Base-by-base conservation (phyloP, 2,329 filamentous ascomycete genomes). In the Orbilia javanica region DNA sequence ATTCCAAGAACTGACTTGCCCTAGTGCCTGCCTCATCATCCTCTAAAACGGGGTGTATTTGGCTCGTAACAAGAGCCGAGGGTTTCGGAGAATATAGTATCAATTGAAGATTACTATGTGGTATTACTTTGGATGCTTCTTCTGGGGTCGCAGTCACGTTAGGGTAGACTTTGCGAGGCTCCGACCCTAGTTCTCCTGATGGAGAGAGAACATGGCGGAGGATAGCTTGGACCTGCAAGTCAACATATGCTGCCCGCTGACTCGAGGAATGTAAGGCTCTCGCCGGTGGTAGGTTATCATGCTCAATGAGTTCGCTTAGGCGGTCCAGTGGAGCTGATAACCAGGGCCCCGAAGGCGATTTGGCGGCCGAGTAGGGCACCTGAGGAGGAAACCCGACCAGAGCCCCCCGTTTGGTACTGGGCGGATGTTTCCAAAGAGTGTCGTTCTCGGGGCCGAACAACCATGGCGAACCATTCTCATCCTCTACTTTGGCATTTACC, bases 291-390 rank as follows among this genome's bases (percentile, higher is more conserved):
- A 60, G 31, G 4, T 42, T 70, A 11, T 62, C 72, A 42, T 64
- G 39, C 31, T 60, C 15, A 15, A 76, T 76, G 15, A 76, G 65
- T 13, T 76, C 34, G 29, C 39, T 53, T 6, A 76, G 46, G n/a
- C 65, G 72, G 11, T 60, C 34, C 5, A 18, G 57, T 22, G 60
- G 34, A 53, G 42, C 20, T 18, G 20, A 39, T n/a, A 60, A 27
- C 55, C 55, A 60, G 22, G 55, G 55, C 10, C 6, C 52, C 7
- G 31, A 60, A 25, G 50, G 31, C 11, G 50, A 55, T n/a, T 46
- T 57, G 13, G 65, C 50, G 10, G 13, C 15, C 1, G 22, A 46
- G 36, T 57, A 50, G 6, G 42, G 52, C 1, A 60, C 55, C 15
- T 42, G 55, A n/a, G 55, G 55, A 60, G 31, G 55, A 31, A 60